Base-by-base conservation (phyloP, 257 asterid species). In the Solanum medicagineum region DNA sequence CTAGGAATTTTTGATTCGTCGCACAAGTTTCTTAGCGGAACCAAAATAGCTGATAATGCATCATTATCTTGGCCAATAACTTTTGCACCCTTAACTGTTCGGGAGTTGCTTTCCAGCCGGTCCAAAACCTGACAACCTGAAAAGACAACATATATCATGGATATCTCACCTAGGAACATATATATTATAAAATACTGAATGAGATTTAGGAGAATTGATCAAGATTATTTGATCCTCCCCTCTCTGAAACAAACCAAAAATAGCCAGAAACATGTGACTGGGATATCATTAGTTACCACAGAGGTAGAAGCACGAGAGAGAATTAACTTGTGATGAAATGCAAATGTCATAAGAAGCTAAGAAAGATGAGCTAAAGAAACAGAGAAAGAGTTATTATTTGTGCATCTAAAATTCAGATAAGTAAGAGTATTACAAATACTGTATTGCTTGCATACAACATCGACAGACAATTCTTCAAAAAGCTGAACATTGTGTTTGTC, bases 91-190 rank as follows among this genome's bases (percentile, higher is more conserved):
- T 92, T 95, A 82, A 93, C 95, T 12, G 94, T 91, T 71, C 97
- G 93, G 63, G 99, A 94, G 89, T 92, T 95, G 85, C 89, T 95
- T 88, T 97, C 99, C 90, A 97, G 86, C 84, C 92, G 87, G 88
- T 95, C 96, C 94, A 97, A 90, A 85, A 89, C 94, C 85, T 91
- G 94, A 84, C 98, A 93, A 86, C 98, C 99, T 96, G 92, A 86
- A 86, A 79, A 83, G 14, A 84, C 79, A 84, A 90, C 51, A 80
- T 49, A 55, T n/a, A 55, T 9, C 53, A 54, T 20, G 26, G 53
- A 66, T 22, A 83, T 55, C 29, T 26, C 80, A 42, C 54, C 17
- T 7, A 1, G 79, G 53, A 26, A 20, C 36, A 68, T 17, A 69
- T 42, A 20, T 32, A 8, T 15, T 8, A 79, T 79, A 79, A 79